Base-by-base conservation (phyloP, 805 yeast genomes). In the Schizosaccharomyces octosporus region DNA sequence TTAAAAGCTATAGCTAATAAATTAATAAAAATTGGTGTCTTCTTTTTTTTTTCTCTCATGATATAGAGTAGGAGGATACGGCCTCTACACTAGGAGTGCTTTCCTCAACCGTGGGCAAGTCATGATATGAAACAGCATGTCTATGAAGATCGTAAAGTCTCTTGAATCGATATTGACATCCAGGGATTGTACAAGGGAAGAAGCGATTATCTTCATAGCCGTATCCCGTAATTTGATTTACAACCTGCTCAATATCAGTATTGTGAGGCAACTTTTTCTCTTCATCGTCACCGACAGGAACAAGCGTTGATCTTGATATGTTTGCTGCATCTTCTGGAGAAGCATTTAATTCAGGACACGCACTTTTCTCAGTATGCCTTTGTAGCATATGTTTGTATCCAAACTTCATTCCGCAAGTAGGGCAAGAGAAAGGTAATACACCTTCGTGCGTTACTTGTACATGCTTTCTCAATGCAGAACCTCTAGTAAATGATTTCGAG, bases 381-480 rank as follows among this genome's bases (percentile, higher is more conserved):
- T 61, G 61, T 55, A 62, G 45, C 21, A 65, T 60, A 5, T 64
- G 64, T 43, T 64, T 64, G 41, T 65, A 66, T 5, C 67, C 68
- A 59, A 66, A 66, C 59, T 64, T 62, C 32, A 48, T 51, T 39
- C 55, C 65, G 51, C 69, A 66, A 21, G 58, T 64, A 5, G 59
- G 55, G 43, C 69, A 66, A 32, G n/a, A 61, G 61, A 66, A 66
- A 57, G 68, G 67, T 39, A 62, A 48, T 39, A n/a, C 31, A 11
- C 63, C 63, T 41, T 61, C 64, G 62, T 66, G 69, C 41, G 64
- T 67, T 17, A 69, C 64, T 31, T 60, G 43, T 3, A 57, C n/a
- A 43, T 87, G 95, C 0, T 70, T 70, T 0, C 79, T 66, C 32
- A 85, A 72, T 57, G 79, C 83, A 13, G 74, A 75, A 63, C 83